Evolutionary conservation across 2,329 filamentous ascomycete genomes (phyloP), one percentile per base, ranked within the genome.

Genomic region (Trichophyton equinum): DNA sequence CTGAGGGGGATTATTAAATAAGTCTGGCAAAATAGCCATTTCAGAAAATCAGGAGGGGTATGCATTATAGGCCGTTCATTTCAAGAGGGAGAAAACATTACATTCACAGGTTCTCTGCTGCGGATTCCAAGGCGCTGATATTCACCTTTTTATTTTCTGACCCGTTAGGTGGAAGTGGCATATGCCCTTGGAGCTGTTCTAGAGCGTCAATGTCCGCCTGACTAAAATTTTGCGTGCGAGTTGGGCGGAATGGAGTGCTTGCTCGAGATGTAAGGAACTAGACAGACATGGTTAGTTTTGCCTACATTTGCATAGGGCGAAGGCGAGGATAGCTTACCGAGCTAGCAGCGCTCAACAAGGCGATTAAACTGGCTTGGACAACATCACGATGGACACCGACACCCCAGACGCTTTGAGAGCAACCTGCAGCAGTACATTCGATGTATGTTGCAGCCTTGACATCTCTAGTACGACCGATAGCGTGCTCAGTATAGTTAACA

Each of bases 371-470:
- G 68, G 89, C 91, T 74, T 95, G 89, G 20, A 95, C 89, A 63
- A 95, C 89, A 78, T 96, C 92, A 72, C 92, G 87, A 72, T 96
- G 89, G 67, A 96, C 89, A 38, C 89, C 91, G 5, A 96, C 87
- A 67, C 91, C 91, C 90, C 91, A 96, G 1, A 95, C 87, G 68
- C 83, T 87, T 68, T 89, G 80, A 60, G 81, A 82, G 64, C 80
- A 86, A 55, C 82, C 84, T 3, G 82, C 76, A 20, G 85, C 81
- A 30, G 82, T 91, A 75, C 91, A 96, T 74, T 96, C 89, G 65
- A 97, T 95, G 72, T 95, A 97, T 1, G 91, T 89, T 1, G 91
- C 92, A n/a, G 92, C 92, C 78, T 95, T 95, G 66, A 92, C 89
- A 63, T 90, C 84, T 61, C 85, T 83, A 63, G 89, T 89, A 58